phyloP scores from a whole-genome alignment of 2,329 filamentous ascomycete species.

The Tolypocladium amazonense region DNA sequence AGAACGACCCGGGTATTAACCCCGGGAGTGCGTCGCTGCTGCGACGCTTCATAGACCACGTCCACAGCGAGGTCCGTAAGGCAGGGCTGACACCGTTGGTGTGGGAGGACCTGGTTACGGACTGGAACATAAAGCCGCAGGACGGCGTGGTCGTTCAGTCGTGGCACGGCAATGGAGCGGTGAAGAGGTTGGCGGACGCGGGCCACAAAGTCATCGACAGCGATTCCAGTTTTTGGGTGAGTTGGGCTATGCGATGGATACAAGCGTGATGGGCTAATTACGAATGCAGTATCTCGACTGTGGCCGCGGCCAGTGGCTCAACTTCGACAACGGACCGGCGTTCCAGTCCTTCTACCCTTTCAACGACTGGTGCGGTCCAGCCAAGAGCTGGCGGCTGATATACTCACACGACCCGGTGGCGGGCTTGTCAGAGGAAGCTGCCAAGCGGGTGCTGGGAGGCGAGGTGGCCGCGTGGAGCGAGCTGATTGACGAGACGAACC shows the following conservation, averaged over 20 bases:
- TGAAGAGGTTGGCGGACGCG: slow-evolving; percentile 46
- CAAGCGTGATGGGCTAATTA: not conserved
- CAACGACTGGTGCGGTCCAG: slow-evolving; percentile 69
- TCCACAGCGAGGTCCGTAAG: slow-evolving; percentile 53
- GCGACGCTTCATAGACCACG: slow-evolving; percentile 64
- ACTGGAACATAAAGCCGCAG: slow-evolving; percentile 67
- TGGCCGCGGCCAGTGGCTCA: slow-evolving; percentile 69
- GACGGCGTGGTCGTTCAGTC: slow-evolving; percentile 66
- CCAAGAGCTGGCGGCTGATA: slow-evolving; percentile 71
- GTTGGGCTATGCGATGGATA: slow-evolving; percentile 11
- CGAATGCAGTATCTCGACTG: slow-evolving; percentile 64
- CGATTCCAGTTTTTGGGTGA: slow-evolving; percentile 68
- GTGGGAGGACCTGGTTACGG: slow-evolving; percentile 78
- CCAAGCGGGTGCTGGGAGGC: slow-evolving; percentile 65
- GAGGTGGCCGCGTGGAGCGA: slow-evolving; percentile 78
- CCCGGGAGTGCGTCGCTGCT: slow-evolving; percentile 64
- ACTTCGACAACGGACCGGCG: slow-evolving; percentile 47
- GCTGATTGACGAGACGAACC: slow-evolving; percentile 61
- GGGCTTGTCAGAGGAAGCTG: slow-evolving; percentile 48
- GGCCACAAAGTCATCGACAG: slow-evolving; percentile 67
- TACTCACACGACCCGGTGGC: slow-evolving; percentile 70
- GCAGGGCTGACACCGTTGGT: slow-evolving; percentile 63
- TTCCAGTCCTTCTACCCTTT: slow-evolving; percentile 54
- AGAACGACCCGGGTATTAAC: slow-evolving; percentile 55
- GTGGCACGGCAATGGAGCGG: slow-evolving; percentile 58